These are phyloP conservation scores for Naganishia friedmannii DNA, from an alignment of 768 basidiomycete genomes.

Conservation along the genomic window DNA sequence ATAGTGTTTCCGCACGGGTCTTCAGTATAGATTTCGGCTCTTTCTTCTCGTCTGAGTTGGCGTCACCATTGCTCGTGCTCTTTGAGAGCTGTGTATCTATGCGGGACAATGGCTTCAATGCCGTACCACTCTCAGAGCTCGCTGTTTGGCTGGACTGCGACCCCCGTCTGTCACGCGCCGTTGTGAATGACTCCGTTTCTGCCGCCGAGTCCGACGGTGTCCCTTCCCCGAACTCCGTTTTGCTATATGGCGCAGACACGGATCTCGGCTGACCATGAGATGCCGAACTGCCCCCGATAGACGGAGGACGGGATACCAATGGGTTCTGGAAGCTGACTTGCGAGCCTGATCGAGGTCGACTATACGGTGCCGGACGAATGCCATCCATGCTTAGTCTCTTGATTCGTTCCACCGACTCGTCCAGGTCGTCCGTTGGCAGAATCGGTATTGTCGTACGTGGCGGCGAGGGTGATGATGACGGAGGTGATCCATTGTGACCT, in stretches of 20 bases:
- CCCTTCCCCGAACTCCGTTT: slow-evolving; percentile 1
- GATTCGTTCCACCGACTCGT: slow-evolving; percentile 29
- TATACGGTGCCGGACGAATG: neutral
- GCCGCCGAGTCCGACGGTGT: neutral
- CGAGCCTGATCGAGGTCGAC: slow-evolving; percentile 17
- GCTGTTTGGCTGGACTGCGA: neutral
- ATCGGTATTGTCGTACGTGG: slow-evolving; percentile 20
- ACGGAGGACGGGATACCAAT: slow-evolving; percentile 13
- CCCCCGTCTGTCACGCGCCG: neutral
- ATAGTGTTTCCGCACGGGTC: neutral
- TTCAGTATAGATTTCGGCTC: slow-evolving; percentile 17
- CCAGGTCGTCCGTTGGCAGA: slow-evolving; percentile 28
- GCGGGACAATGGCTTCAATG: slow-evolving; percentile 3
- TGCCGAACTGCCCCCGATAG: neutral
- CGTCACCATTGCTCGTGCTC: neutral
- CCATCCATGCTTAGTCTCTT: slow-evolving; percentile 32
- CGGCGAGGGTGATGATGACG: slow-evolving; percentile 22
- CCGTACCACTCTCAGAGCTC: neutral
- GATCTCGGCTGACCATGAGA: slow-evolving; percentile 4
- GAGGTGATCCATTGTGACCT: slow-evolving; percentile 14
- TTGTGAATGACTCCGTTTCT: slow-evolving; percentile 6
- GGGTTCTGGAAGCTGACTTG: slow-evolving; percentile 25
- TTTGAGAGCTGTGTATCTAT: slow-evolving; percentile 5
- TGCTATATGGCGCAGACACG: neutral
- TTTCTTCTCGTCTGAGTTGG: neutral